Conservation (phyloP, 2,329 filamentous ascomycete genomes). For the Balansia obtecta region DNA sequence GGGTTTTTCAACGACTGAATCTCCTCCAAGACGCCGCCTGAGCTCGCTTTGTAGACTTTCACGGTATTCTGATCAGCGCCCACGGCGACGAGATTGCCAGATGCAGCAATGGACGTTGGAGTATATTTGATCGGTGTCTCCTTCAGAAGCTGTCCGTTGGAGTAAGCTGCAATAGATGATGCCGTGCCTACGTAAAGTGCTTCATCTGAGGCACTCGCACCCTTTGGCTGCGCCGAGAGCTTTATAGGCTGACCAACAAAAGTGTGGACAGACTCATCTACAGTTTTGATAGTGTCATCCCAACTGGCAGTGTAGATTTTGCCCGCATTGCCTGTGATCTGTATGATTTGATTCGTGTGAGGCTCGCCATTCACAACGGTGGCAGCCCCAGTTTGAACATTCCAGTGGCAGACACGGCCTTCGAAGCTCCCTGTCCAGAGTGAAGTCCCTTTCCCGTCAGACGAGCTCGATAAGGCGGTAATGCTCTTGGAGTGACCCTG, state of each 20-base stretch:
- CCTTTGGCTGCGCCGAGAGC: constrained; percentile 71
- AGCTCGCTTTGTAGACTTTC: constrained; percentile 53
- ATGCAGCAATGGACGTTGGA: constrained; percentile 60
- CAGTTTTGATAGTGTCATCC: constrained; percentile 79
- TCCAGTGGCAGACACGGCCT: constrained; percentile 76
- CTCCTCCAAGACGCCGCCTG: constrained; percentile 41
- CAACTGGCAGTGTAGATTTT: constrained; percentile 79
- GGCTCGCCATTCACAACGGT: constrained; percentile 63
- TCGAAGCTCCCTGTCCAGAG: constrained; percentile 90
- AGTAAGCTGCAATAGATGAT: constrained; percentile 40
- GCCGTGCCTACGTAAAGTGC: constrained; percentile 46
- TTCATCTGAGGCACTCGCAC: constrained; percentile 43
- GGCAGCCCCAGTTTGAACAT: constrained; percentile 56
- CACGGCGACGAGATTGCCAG: constrained; percentile 57
- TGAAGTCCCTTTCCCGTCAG: constrained; percentile 44
- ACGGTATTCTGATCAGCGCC: constrained; percentile 64
- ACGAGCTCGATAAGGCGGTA: constrained; percentile 48
- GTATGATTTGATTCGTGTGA: constrained; percentile 77
- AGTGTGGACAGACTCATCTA: constrained; percentile 62
- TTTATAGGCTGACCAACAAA: constrained; percentile 59
- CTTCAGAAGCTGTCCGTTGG: constrained; percentile 47
- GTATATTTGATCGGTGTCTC: constrained; percentile 47
- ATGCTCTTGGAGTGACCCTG: constrained; percentile 88
- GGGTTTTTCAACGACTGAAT: constrained; percentile 51
- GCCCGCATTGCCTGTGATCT: constrained; percentile 50